These are phyloP conservation scores for Tylopilus rubrobrunneus DNA, from an alignment of 768 basidiomycete species.

Conservation along the genomic window DNA sequence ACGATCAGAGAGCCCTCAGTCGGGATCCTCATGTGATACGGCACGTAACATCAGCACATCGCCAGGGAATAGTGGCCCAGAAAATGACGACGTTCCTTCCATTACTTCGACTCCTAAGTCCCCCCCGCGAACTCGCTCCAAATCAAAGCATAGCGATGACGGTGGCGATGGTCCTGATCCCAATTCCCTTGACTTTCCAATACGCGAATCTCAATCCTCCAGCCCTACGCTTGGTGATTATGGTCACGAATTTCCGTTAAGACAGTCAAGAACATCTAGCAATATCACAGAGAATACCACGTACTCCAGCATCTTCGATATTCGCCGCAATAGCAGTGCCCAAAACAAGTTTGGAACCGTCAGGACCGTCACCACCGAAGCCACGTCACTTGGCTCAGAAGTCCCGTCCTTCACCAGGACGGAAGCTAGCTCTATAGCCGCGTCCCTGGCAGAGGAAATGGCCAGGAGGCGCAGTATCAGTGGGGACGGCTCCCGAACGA, in stretches of 20 bases:
- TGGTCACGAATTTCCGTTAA: constrained; percentile 34
- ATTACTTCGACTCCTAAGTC: constrained; percentile 46
- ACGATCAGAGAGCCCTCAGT: constrained; percentile 55
- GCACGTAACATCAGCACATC: constrained; percentile 24
- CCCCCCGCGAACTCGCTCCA: constrained; percentile 44
- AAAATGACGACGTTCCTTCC: constrained; percentile 37
- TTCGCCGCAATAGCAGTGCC: constrained; percentile 38
- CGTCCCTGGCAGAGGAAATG: constrained; percentile 42
- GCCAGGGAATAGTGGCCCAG: constrained; percentile 21
- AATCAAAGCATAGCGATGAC: constrained; percentile 14
- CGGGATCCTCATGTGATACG: constrained; percentile 35
- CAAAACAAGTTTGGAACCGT: constrained; percentile 73
- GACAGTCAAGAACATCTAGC: constrained; percentile 64
- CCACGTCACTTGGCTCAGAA: constrained; percentile 61
- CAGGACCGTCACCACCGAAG: constrained; percentile 77
- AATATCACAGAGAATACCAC: constrained; percentile 50
- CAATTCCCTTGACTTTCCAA: constrained; percentile 29
- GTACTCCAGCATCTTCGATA: constrained; percentile 66
- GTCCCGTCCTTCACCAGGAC: constrained; percentile 58
- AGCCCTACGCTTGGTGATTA: constrained; percentile 33
- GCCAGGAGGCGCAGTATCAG: constrained; percentile 35
- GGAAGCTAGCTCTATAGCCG: constrained; percentile 59
- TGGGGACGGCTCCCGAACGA: constrained; percentile 27
- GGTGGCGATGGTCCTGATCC: constrained; percentile 11
- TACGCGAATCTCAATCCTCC: constrained; percentile 35